Evolutionary conservation across 1,139 yeast genomes (phyloP).

Genomic region (Sugiyamaella xylanicola): DNA sequence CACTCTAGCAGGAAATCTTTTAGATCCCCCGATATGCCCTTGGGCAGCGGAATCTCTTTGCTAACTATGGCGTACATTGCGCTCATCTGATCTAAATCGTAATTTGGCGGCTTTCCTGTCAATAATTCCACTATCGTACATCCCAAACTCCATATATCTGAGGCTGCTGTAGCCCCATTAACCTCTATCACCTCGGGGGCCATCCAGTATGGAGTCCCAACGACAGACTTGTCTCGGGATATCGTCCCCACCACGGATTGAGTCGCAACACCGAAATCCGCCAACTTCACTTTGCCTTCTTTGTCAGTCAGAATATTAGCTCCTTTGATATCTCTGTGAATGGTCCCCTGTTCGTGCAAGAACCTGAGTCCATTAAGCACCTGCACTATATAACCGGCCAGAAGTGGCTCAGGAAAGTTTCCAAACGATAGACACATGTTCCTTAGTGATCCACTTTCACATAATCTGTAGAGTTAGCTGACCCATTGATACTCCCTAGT

Average conservation of each 20-base stretch:
- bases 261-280: constrained; percentile 81
- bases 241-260: constrained; percentile 34
- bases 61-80: constrained; percentile 92
- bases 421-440: constrained; percentile 62
- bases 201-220: constrained; percentile 86
- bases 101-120: constrained; percentile 88
- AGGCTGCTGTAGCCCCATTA: constrained; percentile 84
- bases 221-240: constrained; percentile 38
- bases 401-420: constrained; percentile 58
- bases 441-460: constrained; percentile 84
- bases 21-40: constrained; percentile 50
- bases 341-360: constrained; percentile 70
- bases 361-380: constrained; percentile 72
- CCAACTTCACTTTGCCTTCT: constrained; percentile 63
- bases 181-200: constrained; percentile 80
- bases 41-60: constrained; percentile 81
- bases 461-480: constrained; percentile 46
- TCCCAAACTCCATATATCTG: constrained; percentile 80
- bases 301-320: constrained; percentile 70
- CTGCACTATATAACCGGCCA: constrained; percentile 64
- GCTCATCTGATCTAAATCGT: constrained; percentile 78
- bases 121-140: constrained; percentile 87
- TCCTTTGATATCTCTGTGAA: constrained; percentile 78
- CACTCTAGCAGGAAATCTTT: constrained; percentile 71
- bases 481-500: neutral